Conservation (phyloP, 2,329 filamentous ascomycete genomes). For the Verticillium isaacii region DNA sequence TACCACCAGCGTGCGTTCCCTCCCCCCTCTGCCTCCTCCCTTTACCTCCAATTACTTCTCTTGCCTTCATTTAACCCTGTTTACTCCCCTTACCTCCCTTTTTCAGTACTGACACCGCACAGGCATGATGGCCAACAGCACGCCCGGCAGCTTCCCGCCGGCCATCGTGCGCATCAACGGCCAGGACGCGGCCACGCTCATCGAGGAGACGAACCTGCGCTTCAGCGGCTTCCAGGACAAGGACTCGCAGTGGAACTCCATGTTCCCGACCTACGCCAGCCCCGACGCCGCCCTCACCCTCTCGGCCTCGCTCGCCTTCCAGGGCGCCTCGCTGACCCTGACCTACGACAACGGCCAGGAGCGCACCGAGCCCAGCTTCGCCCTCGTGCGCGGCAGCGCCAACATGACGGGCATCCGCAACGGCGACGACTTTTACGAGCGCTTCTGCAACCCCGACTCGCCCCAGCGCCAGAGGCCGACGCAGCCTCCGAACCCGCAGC, state of each 20-base stretch:
- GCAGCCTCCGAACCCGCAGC: neutral
- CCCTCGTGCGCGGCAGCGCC: slow-evolving; percentile 15
- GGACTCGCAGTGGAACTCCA: slow-evolving; percentile 46
- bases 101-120: neutral
- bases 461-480: neutral
- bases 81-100: neutral
- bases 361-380: slow-evolving; percentile 19
- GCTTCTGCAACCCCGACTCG: slow-evolving; percentile 24
- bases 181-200: slow-evolving; percentile 42
- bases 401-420: slow-evolving; percentile 24
- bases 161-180: slow-evolving; percentile 53
- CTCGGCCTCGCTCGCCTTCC: slow-evolving; percentile 19
- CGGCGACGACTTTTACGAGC: slow-evolving; percentile 29
- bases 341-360: slow-evolving; percentile 26
- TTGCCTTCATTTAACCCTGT: too few relatives aligned
- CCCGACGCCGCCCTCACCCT: slow-evolving; percentile 14
- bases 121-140: neutral
- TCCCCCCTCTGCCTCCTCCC: neutral
- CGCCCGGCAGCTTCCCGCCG: slow-evolving; percentile 23
- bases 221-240: slow-evolving; percentile 46
- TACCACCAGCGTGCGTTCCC: slow-evolving; percentile 41
- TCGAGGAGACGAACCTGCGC: slow-evolving; percentile 40
- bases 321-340: slow-evolving; percentile 22
- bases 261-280: slow-evolving; percentile 21
- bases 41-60: too few relatives aligned